These are phyloP conservation scores for Taphrina pruni DNA, from an alignment of 1,139 yeast genomes.

Conservation along the genomic window DNA sequence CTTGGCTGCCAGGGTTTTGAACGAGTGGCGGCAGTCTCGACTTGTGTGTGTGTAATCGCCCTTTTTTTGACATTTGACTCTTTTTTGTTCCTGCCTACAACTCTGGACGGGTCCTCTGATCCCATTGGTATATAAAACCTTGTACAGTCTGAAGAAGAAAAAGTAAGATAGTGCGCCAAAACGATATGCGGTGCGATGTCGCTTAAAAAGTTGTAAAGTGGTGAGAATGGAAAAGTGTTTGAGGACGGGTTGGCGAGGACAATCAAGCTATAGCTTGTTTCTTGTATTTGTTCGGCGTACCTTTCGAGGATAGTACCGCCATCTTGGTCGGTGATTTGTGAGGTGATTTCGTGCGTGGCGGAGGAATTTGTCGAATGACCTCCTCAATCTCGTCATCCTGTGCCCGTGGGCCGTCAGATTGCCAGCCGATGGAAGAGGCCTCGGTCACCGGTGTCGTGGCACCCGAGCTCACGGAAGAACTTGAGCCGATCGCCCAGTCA, in stretches of 20 bases:
- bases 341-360: conserved; percentile 9
- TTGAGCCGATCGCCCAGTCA: conserved; percentile 37
- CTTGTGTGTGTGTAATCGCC: not conserved
- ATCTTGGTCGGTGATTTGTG: conserved; percentile 11
- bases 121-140: no score
- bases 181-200: conserved; percentile 7
- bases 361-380: conserved; percentile 21
- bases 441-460: conserved; percentile 35
- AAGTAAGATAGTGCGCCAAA: not conserved
- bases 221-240: not conserved
- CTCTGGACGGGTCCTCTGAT: no score
- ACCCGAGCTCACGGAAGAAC: conserved; percentile 33
- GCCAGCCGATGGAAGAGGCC: conserved; percentile 27
- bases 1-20: no score
- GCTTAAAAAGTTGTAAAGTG: not conserved
- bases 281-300: conserved; percentile 8
- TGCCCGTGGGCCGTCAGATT: conserved; percentile 24
- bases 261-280: conserved; percentile 17
- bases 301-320: not conserved
- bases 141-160: not conserved
- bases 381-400: conserved; percentile 26
- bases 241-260: not conserved
- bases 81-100: no score
- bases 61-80: not conserved
- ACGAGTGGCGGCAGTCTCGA: no score